Evolutionary conservation across 2,329 filamentous ascomycete genomes (phyloP).

Genomic region (Aspergillus sp.): DNA sequence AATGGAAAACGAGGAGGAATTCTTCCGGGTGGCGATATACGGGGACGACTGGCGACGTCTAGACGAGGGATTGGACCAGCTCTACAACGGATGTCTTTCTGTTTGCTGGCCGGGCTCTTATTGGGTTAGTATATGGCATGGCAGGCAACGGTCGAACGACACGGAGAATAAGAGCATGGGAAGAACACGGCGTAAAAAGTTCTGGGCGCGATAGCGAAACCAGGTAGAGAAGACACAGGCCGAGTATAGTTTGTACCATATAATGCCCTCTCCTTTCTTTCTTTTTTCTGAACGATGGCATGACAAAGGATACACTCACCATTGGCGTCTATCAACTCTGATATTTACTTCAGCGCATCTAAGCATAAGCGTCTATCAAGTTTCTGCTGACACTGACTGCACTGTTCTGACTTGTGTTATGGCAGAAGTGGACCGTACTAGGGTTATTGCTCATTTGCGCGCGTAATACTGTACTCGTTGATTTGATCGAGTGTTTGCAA

Average conservation of each 20-base stretch:
- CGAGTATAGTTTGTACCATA: not conserved
- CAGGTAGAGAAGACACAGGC: not conserved
- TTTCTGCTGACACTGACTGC: not conserved
- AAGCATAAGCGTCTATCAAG: not conserved
- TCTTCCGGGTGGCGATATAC: slow-evolving; percentile 1
- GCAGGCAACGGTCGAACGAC: too few relatives aligned
- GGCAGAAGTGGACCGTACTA: not conserved
- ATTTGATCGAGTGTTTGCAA: not conserved
- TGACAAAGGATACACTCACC: too few relatives aligned
- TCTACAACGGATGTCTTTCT: not conserved
- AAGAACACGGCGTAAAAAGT: not conserved
- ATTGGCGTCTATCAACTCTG: not conserved
- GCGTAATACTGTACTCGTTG: not conserved
- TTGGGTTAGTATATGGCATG: not conserved
- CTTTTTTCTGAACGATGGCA: not conserved
- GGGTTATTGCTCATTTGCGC: not conserved
- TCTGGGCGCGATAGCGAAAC: not conserved
- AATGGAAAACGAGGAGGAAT: not conserved
- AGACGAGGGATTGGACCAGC: not conserved
- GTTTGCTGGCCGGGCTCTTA: not conserved
- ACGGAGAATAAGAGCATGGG: too few relatives aligned
- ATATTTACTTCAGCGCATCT: not conserved
- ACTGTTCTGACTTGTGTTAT: not conserved
- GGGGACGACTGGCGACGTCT: too few relatives aligned
- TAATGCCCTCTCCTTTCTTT: not conserved